A percentile compares a stretch with the other conserved stretches of the same genome.
Conservation (phyloP, 345 rosid genomes). For the Eucalyptus erythrocorys region DNA sequence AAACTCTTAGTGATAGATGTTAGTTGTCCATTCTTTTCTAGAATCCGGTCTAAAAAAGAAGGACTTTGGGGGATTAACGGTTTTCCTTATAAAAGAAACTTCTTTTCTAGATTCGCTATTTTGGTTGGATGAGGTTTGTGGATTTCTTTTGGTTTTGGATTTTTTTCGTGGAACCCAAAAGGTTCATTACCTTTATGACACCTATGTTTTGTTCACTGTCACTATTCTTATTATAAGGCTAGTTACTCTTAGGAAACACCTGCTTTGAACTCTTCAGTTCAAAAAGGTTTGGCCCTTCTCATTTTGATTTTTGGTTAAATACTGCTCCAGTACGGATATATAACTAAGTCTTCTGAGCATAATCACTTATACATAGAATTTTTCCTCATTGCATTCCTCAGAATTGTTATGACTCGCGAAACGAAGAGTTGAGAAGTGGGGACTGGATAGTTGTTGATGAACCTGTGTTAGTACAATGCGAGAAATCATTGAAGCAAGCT, state of each 20-base stretch:
- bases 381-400: slow-evolving; percentile 11
- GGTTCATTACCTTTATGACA: neutral
- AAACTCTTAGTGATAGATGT: neutral
- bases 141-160: neutral
- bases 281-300: neutral
- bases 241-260: neutral
- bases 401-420: slow-evolving; percentile 33
- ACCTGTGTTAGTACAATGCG: slow-evolving; percentile 42
- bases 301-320: neutral
- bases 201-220: neutral
- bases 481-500: slow-evolving; percentile 16
- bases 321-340: neutral
- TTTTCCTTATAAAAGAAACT: no score
- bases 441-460: slow-evolving; percentile 58
- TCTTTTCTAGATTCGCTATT: neutral
- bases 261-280: neutral
- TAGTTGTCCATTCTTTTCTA: neutral
- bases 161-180: neutral
- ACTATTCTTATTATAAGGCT: neutral
- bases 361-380: neutral
- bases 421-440: neutral
- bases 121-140: neutral
- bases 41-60: neutral
- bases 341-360: neutral
- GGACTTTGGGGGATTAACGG: no score